phyloP scores from a whole-genome alignment of 331 rosid species.

The Telfairia occidentalis region DNA sequence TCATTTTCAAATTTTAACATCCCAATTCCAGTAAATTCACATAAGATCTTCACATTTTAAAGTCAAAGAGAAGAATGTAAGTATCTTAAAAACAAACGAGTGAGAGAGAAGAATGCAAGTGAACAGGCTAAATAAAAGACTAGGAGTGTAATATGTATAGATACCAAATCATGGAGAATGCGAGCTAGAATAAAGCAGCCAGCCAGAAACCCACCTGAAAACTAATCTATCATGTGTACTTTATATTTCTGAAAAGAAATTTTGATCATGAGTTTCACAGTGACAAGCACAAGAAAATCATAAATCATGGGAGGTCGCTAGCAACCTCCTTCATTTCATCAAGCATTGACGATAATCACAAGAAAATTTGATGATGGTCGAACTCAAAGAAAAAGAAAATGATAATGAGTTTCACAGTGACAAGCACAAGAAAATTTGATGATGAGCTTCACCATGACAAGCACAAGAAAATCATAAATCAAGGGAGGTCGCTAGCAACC shows the following conservation, averaged over 20 bases:
- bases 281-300: neutral
- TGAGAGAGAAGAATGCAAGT: too few relatives aligned
- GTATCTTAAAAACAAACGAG: too few relatives aligned
- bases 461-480: too few relatives aligned
- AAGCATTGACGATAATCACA: too few relatives aligned
- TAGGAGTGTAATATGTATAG: neutral
- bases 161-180: neutral
- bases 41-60: neutral
- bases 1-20: neutral
- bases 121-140: neutral
- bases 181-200: neutral
- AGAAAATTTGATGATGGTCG: too few relatives aligned
- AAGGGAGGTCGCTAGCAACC: too few relatives aligned
- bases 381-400: neutral
- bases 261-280: neutral
- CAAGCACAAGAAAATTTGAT: neutral
- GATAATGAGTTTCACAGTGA: neutral
- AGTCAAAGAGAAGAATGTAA: neutral
- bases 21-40: neutral
- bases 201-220: neutral
- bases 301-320: neutral
- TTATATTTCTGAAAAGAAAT: neutral
- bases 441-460: too few relatives aligned
- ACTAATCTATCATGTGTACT: neutral
- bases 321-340: neutral